Percentiles rank a stretch among this genome's conserved stretches.
These are phyloP conservation scores for Rhodamnia argentea DNA, from an alignment of 345 rosid genomes.

Conservation along the genomic window DNA sequence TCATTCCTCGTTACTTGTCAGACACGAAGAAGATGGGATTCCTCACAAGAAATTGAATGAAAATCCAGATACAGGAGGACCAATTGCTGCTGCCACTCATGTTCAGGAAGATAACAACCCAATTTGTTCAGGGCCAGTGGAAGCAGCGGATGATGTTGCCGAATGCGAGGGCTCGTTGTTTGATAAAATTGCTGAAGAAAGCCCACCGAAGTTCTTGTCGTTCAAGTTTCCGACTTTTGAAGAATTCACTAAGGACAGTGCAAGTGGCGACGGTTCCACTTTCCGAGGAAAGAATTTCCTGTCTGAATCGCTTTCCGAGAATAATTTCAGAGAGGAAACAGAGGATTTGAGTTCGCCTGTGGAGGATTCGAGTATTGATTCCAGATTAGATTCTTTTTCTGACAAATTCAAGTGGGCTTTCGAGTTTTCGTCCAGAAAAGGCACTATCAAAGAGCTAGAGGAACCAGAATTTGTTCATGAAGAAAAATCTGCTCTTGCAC, in stretches of 20 bases:
- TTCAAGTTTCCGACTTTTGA: constrained; percentile 58
- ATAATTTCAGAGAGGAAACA: constrained; percentile 1
- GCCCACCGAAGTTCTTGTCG: constrained; percentile 45
- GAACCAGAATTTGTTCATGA: constrained; percentile 5
- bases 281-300: background rate
- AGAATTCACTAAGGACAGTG: constrained; percentile 21
- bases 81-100: background rate
- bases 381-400: background rate
- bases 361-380: constrained; percentile 19
- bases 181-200: constrained; percentile 12
- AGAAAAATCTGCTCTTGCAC: background rate
- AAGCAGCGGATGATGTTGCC: constrained; percentile 3
- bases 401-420: background rate
- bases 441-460: background rate
- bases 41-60: constrained; percentile 7
- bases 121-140: background rate
- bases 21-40: constrained; percentile 6
- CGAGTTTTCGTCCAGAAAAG: background rate
- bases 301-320: constrained; percentile 12
- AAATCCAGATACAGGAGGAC: background rate
- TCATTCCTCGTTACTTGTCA: constrained; percentile 4
- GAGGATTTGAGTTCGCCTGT: constrained; percentile 16
- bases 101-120: background rate
- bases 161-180: background rate
- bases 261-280: constrained; percentile 2